A percentile compares a stretch with the other conserved stretches of the same genome.
phyloP scores from a whole-genome alignment of 164 flowering plant species.

The Malania oleifera region DNA sequence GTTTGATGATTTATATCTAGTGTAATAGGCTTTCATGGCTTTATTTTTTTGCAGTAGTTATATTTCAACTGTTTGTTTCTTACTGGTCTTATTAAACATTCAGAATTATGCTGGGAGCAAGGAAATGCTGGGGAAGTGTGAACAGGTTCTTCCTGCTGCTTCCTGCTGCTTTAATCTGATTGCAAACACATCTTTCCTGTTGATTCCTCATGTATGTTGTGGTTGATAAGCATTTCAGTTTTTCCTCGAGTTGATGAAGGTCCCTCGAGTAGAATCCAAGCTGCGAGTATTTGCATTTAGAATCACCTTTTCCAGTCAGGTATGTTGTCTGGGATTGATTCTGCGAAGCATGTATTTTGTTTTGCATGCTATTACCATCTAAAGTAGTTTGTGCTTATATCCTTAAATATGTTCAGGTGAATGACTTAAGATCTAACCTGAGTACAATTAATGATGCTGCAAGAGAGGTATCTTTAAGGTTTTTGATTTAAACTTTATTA shows the following conservation, averaged over 20 bases:
- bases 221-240: slow-evolving; percentile 47
- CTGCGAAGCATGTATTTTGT: background rate
- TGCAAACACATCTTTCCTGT: background rate
- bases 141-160: slow-evolving; percentile 55
- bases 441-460: slow-evolving; percentile 70
- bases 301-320: slow-evolving; percentile 86
- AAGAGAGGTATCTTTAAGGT: slow-evolving; percentile 54
- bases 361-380: slow-evolving; percentile 7
- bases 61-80: background rate
- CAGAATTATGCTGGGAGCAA: slow-evolving; percentile 83
- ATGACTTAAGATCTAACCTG: slow-evolving; percentile 60
- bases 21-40: background rate
- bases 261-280: slow-evolving; percentile 94
- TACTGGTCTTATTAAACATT: slow-evolving; percentile 12
- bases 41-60: background rate
- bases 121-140: slow-evolving; percentile 94
- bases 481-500: background rate
- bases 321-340: slow-evolving; percentile 16
- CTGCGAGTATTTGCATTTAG: slow-evolving; percentile 91
- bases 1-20: background rate
- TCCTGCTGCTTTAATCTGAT: slow-evolving; percentile 9
- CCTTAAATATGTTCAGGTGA: slow-evolving; percentile 49
- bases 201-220: slow-evolving; percentile 10
- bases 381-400: background rate
- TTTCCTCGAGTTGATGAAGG: slow-evolving; percentile 95